Evolutionary conservation across 441 rosid genomes (phyloP), one percentile per base, ranked within the genome.

Genomic region (Metrosideros polymorpha): DNA sequence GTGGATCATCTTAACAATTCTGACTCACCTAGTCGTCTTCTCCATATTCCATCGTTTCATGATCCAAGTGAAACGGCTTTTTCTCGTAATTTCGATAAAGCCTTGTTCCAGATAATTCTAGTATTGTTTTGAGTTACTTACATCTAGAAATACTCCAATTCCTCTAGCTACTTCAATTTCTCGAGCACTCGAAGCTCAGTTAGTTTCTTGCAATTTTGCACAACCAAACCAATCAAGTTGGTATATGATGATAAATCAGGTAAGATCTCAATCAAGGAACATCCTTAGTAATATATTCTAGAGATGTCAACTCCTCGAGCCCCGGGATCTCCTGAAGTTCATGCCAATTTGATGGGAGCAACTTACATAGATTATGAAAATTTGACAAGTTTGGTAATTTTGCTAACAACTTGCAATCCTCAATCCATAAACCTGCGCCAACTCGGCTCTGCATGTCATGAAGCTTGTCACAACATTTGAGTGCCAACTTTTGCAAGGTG

Each of bases 281-380:
- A 5, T n/a, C 63, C 9, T 0, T 3, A n/a, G 0, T 32, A 57
- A 57, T 5, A 2, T 3, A 8, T 12, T 57, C 32, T 0, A n/a
- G 63, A n/a, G 32, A 57, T 6, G 32, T n/a, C 7, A 1, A 0
- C 32, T 57, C 32, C 63, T 57, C 32, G n/a, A 57, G 63, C 2
- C 63, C 2, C 0, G 18, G 32, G 63, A 57, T 57, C 18, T 57
- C 63, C 32, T 9, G 2, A n/a, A 3, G 63, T n/a, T 57, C 32
- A 57, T 6, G 18, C 12, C 32, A 57, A n/a, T 57, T 12, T 3
- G 63, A 57, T 9, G n/a, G 30, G 2, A 13, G 1, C 8, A 12
- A n/a, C 5, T 12, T 57, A 32, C 1, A 7, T 57, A 6, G 2
- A n/a, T n/a, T 0, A 6, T 0, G 9, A 57, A 57, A n/a, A 3